Conservation (phyloP, 768 basidiomycete genomes). For the Stropharia rugosoannulata region DNA sequence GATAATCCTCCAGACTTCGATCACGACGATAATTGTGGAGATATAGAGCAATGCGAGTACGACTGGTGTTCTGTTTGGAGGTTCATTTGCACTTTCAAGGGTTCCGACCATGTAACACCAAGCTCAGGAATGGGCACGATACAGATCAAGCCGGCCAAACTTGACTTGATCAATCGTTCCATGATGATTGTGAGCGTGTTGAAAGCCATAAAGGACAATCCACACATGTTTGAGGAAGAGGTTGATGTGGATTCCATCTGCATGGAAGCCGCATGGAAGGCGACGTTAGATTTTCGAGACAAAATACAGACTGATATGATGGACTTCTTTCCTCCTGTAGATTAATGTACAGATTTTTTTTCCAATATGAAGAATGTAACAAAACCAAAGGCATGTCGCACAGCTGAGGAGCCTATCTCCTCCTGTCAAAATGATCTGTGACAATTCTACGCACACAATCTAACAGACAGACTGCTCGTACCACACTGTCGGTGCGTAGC, state of each 20-base stretch:
- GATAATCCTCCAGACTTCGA: slow-evolving; percentile 38
- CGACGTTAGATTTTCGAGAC: slow-evolving; percentile 1
- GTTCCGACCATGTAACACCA: neutral
- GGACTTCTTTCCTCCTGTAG: slow-evolving; percentile 13
- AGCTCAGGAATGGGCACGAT: neutral
- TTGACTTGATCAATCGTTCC: slow-evolving; percentile 42
- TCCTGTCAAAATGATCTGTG: too few species aligned
- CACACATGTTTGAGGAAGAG: neutral
- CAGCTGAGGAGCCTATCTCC: too few species aligned
- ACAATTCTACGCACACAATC: too few species aligned
- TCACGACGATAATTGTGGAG: slow-evolving; percentile 41
- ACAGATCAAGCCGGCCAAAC: neutral
- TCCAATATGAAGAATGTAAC: too few species aligned
- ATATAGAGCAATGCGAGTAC: slow-evolving; percentile 40
- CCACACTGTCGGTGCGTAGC: too few species aligned
- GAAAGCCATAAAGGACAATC: slow-evolving; percentile 40
- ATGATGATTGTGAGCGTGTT: slow-evolving; percentile 48
- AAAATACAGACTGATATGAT: slow-evolving; percentile 8
- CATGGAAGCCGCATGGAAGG: slow-evolving; percentile 4
- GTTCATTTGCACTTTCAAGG: slow-evolving; percentile 17
- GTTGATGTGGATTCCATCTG: slow-evolving; percentile 2
- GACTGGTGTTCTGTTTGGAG: slow-evolving; percentile 48
- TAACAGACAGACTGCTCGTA: too few species aligned
- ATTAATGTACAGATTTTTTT: neutral
- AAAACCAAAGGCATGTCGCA: too few species aligned